Percentiles rank a stretch among this genome's conserved stretches.
These are phyloP conservation scores for Massarina eburnea DNA, from an alignment of 2,329 filamentous ascomycete genomes.

Conservation along the genomic window DNA sequence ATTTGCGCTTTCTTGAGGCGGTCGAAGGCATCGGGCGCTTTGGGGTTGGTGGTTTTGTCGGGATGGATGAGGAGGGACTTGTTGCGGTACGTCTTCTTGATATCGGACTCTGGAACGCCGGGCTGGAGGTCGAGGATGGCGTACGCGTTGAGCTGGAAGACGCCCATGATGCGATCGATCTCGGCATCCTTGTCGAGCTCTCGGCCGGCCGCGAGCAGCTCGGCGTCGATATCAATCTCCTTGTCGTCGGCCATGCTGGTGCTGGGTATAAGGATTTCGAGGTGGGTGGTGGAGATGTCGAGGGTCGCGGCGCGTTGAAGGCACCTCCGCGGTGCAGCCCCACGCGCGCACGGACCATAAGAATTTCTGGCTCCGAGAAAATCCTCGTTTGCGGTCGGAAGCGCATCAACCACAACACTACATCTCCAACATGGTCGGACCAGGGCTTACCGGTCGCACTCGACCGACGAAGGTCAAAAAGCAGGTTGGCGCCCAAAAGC, in stretches of 20 bases:
- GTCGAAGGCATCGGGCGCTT: slow-evolving; percentile 93
- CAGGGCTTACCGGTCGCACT: slow-evolving; percentile 45
- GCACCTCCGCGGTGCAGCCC: not conserved
- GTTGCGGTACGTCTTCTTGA: slow-evolving; percentile 90
- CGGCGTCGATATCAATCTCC: slow-evolving; percentile 63
- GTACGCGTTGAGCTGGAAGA: slow-evolving; percentile 84
- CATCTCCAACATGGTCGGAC: slow-evolving; percentile 26
- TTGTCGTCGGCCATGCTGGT: slow-evolving; percentile 61
- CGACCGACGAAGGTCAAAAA: slow-evolving; percentile 59
- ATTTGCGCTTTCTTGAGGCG: slow-evolving; percentile 93
- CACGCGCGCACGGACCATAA: slow-evolving; percentile 21
- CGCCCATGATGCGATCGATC: slow-evolving; percentile 89
- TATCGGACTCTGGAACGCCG: slow-evolving; percentile 92
- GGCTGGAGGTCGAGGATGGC: slow-evolving; percentile 94
- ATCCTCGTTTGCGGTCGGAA: slow-evolving; percentile 12
- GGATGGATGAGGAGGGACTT: slow-evolving; percentile 99
- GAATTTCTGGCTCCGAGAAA: slow-evolving; percentile 23
- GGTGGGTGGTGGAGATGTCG: slow-evolving; percentile 1
- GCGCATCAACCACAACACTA: slow-evolving; percentile 3
- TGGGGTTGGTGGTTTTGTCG: slow-evolving; percentile 91
- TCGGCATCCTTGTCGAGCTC: slow-evolving; percentile 97
- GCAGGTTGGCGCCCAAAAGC: slow-evolving; percentile 54
- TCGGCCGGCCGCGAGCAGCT: slow-evolving; percentile 80
- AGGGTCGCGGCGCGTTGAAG: too few species aligned
- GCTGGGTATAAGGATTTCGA: not conserved